Percentiles rank a stretch among this genome's conserved stretches.
Evolutionary conservation across 2,329 filamentous ascomycete species (phyloP).

Genomic region (Colletotrichum caudatum): DNA sequence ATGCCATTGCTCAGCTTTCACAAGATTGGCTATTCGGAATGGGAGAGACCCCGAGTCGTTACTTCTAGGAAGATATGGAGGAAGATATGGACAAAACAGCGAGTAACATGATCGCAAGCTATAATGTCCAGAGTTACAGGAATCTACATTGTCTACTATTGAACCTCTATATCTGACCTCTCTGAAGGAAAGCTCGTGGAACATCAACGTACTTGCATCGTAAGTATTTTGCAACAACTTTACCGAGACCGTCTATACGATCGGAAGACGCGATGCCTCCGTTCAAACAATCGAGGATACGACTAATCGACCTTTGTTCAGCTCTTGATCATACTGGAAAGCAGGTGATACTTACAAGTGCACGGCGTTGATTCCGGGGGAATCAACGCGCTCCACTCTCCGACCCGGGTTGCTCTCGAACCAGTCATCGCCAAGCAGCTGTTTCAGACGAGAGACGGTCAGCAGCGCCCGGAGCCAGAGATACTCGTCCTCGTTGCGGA

Average conservation of each 20-base stretch:
- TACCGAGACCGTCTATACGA: constrained; percentile 50
- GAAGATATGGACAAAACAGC: fast-evolving
- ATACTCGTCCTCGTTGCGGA: constrained; percentile 54
- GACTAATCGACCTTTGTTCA: constrained; percentile 12
- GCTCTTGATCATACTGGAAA: not conserved
- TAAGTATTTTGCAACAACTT: constrained; percentile 53
- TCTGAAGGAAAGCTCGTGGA: constrained; percentile 50
- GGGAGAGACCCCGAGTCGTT: constrained; percentile 27
- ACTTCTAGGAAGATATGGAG: not conserved
- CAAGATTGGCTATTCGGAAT: constrained; percentile 45
- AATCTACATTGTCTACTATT: constrained; percentile 11
- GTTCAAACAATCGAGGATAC: constrained; percentile 39
- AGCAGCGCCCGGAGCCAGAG: constrained; percentile 54
- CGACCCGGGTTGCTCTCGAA: constrained; percentile 26
- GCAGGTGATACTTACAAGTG: constrained; percentile 33
- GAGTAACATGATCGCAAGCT: constrained; percentile 38
- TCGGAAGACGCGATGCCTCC: constrained; percentile 41
- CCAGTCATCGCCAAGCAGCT: constrained; percentile 46
- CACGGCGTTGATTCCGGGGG: constrained; percentile 34
- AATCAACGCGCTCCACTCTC: constrained; percentile 30
- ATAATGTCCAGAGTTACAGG: not conserved
- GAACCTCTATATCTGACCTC: constrained; percentile 43
- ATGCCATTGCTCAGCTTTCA: constrained; percentile 44
- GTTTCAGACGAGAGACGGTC: constrained; percentile 45
- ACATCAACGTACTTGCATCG: constrained; percentile 52